Base-by-base conservation (phyloP, 257 asterid species). In the Solanum bulbocastanum region DNA sequence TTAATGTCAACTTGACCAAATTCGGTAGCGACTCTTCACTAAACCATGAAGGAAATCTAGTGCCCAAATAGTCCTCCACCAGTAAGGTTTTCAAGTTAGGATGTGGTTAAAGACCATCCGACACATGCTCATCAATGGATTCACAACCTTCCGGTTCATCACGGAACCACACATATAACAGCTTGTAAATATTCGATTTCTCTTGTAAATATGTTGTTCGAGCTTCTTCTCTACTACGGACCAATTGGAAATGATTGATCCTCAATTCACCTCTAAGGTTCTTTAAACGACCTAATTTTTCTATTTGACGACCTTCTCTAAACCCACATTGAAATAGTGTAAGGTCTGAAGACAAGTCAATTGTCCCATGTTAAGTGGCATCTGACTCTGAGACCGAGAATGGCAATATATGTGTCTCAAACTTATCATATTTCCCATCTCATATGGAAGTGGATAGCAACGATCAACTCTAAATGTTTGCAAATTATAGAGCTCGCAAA, bases 71-170 rank as follows among this genome's bases (percentile, higher is more conserved):
- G 2, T 27, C 20, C 1, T 2, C 16, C 49, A 91, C 86, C 1
- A 1, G 10, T 27, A 89, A 39, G 10, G 73, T 56, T 84, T 88
- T 87, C 86, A 88, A 32, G 49, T 90, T 60, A 16, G 32, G 52
- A n/a, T 87, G 90, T 2, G 88, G 91, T 23, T 87, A 82, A 23
- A 90, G 91, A 35, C 88, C 89, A 23, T 91, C 86, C 27, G 90
- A 62, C 22, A 90, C 84, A 73, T 49, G 37, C 12, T 88, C 85
- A 30, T 65, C 44, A 37, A 56, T 40, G 25, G 10, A 18, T 6
- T 36, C 36, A 85, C 49, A 75, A 15, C 30, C 74, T 44, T 84
- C 10, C 12, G 33, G 32, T 65, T 33, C 60, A 85, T 65, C 30
- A 15, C 4, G 83, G 11, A n/a, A 33, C 89, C 56, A 83, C 25